Evolutionary conservation across 1,139 yeast species (phyloP), one percentile per base, ranked within the genome.

Genomic region (Spencermartinsiella ligniputridi): DNA sequence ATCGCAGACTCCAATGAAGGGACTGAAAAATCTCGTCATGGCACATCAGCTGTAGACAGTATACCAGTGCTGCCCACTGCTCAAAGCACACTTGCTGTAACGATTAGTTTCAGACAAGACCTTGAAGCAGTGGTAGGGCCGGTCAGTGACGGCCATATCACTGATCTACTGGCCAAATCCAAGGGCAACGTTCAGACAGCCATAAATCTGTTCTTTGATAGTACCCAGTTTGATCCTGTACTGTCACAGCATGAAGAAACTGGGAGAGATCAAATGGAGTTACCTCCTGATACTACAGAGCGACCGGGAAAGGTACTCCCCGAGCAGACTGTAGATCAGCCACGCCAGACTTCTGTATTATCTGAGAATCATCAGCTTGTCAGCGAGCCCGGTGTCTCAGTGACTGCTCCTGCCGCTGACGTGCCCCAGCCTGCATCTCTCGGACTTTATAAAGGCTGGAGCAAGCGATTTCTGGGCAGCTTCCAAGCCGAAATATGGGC

Each of bases 401-500:
- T 11, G 25, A 6, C 6, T 22, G 25, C 25, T 6, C 11, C 11
- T 11, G 6, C 25, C 6, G 9, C 6, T 6, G 9, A 6, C 11
- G 9, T 6, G 6, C 25, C 25, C 11, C 9, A 6, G 6, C 25
- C 25, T 6, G 25, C 25, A 6, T 22, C 25, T 22, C 32, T 27
- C 15, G 32, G 32, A 9, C 15, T 27, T 9, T 27, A 27, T 15
- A 6, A 27, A n/a, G n/a, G n/a, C 15, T 27, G 65, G 66, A 38
- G 39, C 11, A 42, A 47, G 40, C 62, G 72, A 27, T 83, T 72
- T 55, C 70, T 88, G 19, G 97, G 97, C 0, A 73, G 88, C 1
- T 56, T 87, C 21, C 82, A 81, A 50, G 78, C 84, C 0, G 81
- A 79, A 43, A 90, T 88, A 1, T 83, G 90, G 86, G 89, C 95